Evolutionary conservation across 345 rosid genomes (phyloP), one percentile per base, ranked within the genome.

Genomic region (Erucastrum elatum): DNA sequence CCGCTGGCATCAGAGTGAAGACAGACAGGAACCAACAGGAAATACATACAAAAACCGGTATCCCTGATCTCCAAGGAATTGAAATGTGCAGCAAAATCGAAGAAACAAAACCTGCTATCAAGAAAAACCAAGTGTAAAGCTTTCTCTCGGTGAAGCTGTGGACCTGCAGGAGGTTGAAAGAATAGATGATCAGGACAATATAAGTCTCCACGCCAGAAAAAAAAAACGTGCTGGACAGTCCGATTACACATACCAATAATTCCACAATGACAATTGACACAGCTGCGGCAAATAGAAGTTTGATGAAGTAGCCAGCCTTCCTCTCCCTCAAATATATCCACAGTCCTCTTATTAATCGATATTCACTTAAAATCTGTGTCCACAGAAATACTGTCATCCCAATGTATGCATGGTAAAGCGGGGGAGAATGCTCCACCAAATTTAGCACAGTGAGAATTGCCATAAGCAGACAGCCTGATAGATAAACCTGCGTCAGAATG

Each of bases 1-100:
- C 98, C 41, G 97, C 98, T 11, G 98, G 98, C 97, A 92, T 92
- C 84, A 90, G 82, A 66, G 98, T 94, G 77, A 94, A 94, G 64
- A 87, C 75, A 76, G 97, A 94, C 61, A 94, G 70, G 84, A 88
- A 87, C 91, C 96, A 92, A 84, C 96, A 94, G 10, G 93, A 68
- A 37, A 84, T 61, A 73, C 91, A 87, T 73, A 90, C 90, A 81
- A 92, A 94, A 85, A 87, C 55, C 17, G 97, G 93, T 82, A 90
- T 85, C 73, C 88, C 87, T 55, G 90, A 88, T 88, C 89, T 88
- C 96, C 92, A 87, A 0, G 92, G 96, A 74, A 91, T 87, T 81
- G 83, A 76, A 34, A 82, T 77, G 74, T 81, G 86, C 75, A 94
- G 88, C 86, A 86, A 82, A 75, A 85, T 25, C 72, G 84, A 82